Base-by-base conservation (phyloP, 2,329 filamentous ascomycete genomes). In the Cercospora sp. region DNA sequence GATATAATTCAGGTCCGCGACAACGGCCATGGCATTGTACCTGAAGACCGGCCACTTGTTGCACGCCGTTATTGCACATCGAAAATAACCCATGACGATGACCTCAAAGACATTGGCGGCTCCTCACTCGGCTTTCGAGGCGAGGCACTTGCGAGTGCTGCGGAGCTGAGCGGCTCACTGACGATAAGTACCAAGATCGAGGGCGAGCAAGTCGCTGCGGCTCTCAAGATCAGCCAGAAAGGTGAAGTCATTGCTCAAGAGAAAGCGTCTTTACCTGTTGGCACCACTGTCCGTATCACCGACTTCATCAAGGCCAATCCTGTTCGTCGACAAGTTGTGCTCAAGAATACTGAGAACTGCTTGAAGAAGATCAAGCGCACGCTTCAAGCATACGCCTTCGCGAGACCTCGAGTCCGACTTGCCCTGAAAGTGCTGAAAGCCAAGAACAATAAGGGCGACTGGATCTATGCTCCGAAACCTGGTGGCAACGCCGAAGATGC, bases 51-150 rank as follows among this genome's bases (percentile, higher is more conserved):
- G 42, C 79, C 84, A 16, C 76, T 84, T 5, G 82, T 92, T 2
- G 90, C 89, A n/a, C 85, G 84, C 63, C 84, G 84, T n/a, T 87
- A 89, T 31, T 86, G 90, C 73, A 94, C 91, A 1, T 93, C 90
- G 82, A 94, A 94, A 79, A 83, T 94, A 53, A 81, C 80, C 60
- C 81, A 81, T n/a, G 86, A 90, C 66, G 83, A 87, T 0, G 89
- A 93, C 60, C 80, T 93, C 42, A 82, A 80, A 61, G 77, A 75
- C 1, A 79, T 89, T 20, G 87, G 86, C 7, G 84, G 86, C 1
- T 82, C 80, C 53, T 89, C 85, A 33, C 83, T 94, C n/a, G 91
- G 91, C 1, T 94, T 94, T 75, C 86, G 91, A 40, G 91, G 91
- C 20, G 87, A 92, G 75, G 91, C 91, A 16, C 80, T 94, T 68